Percentiles rank a stretch among this genome's conserved stretches.
Conservation (phyloP, 768 basidiomycete species). For the Termitomyces sp. region DNA sequence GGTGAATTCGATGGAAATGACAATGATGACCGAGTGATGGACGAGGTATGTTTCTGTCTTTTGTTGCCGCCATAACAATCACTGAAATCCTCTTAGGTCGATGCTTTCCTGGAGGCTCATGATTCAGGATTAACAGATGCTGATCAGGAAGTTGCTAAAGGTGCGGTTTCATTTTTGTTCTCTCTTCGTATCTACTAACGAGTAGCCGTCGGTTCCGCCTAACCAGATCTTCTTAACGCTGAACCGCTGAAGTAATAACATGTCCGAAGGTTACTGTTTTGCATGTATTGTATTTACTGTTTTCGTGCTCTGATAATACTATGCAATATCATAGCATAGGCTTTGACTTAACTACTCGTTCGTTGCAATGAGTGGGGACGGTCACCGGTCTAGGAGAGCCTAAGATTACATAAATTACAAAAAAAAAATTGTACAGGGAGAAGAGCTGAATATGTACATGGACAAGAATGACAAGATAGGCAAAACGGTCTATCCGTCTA, state of each 20-base stretch:
- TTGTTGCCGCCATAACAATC: neutral
- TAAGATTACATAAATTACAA: constrained; percentile 5
- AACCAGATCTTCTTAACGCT: constrained; percentile 23
- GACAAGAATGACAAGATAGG: neutral
- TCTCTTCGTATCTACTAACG: neutral
- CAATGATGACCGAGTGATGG: constrained; percentile 79
- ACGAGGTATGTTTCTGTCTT: constrained; percentile 56
- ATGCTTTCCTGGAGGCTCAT: constrained; percentile 93
- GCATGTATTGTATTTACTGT: constrained; percentile 5
- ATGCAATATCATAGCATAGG: neutral
- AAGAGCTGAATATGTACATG: neutral
- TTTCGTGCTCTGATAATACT: constrained; percentile 4
- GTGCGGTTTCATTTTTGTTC: constrained; percentile 31
- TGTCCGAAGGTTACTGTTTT: neutral
- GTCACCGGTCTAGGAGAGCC: too few relatives aligned
- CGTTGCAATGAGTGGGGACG: too few relatives aligned
- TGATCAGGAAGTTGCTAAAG: constrained; percentile 74
- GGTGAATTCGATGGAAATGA: constrained; percentile 51
- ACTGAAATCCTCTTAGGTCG: constrained; percentile 47
- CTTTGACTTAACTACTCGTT: too few relatives aligned
- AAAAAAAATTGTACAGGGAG: neutral
- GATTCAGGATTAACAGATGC: constrained; percentile 81
- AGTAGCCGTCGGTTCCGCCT: neutral
- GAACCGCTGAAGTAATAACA: constrained; percentile 22
- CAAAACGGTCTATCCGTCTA: neutral